Base-by-base conservation (phyloP, 345 rosid genomes). In the Brassica incana region DNA sequence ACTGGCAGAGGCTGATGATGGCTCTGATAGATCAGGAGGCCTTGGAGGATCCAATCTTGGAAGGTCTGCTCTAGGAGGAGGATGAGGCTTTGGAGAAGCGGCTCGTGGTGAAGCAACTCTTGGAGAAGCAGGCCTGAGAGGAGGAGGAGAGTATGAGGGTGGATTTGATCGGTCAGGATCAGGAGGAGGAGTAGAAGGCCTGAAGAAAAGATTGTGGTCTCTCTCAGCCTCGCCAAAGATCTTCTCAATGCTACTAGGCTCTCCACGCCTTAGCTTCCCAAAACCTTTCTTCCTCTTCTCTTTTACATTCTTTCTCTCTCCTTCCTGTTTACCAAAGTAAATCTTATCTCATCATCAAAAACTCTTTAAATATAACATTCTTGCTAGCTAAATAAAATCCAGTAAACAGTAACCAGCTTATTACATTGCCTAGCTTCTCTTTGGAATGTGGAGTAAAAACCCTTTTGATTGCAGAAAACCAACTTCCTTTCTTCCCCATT, bases 401-500 rank as follows among this genome's bases (percentile, higher is more conserved):
- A 73, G 69, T 61, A 48, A 62, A 78, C 8, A 45, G 54, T 48
- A 48, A 48, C 54, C 58, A 52, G 8, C 68, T 54, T 87, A 95
- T 54, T 87, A 95, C 97, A 83, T 83, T 86, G 85, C 72, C 79
- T 78, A 86, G 84, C 82, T 90, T 95, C 83, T 91, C 95, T 87
- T 93, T 91, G 77, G 97, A 84, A 76, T 86, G 82, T 76, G 91
- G 84, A 69, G 82, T 72, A 78, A 95, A 95, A 73, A 88, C 95
- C 81, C 87, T 91, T 85, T 95, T 95, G 81, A 95, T 89, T 63
- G 97, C 95, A 72, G 97, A 86, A 90, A 93, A 87, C 99, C 97
- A 95, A 74, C 92, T 88, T 69, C 96, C 95, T 85, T 88, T 91
- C 95, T 93, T 95, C 73, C 98, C 93, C 99, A 95, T 95, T 75